A percentile compares a stretch with the other conserved stretches of the same genome.
These are phyloP conservation scores for Durusdinium trenchii DNA, from an alignment of 73 alveolate species.

Conservation along the genomic window DNA sequence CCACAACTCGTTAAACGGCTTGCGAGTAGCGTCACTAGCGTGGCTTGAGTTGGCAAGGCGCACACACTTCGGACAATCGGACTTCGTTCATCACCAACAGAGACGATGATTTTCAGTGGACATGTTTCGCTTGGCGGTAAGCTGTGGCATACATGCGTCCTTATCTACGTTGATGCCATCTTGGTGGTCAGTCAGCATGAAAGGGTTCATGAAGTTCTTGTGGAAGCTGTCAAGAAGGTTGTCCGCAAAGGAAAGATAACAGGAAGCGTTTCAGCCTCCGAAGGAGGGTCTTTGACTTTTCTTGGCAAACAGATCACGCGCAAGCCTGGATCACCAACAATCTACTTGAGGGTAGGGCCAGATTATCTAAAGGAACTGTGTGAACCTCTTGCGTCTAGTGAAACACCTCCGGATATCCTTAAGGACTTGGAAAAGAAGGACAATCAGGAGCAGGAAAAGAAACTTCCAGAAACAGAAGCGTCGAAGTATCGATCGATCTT, in stretches of 20 bases:
- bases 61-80: background rate
- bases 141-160: background rate
- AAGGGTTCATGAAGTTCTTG: background rate
- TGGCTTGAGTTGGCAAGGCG: background rate
- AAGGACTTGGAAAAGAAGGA: background rate
- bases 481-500: background rate
- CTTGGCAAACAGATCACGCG: no score
- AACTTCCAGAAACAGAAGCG: no score
- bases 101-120: background rate
- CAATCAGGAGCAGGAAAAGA: no score
- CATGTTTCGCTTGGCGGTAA: background rate
- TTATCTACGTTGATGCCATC: background rate
- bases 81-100: background rate
- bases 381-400: no score
- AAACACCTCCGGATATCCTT: background rate
- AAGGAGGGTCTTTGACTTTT: background rate
- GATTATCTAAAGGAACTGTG: no score
- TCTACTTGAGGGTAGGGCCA: no score
- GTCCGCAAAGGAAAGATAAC: background rate
- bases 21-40: no score
- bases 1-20: background rate
- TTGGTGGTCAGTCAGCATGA: no score
- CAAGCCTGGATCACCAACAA: no score
- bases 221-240: background rate
- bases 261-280: background rate